Evolutionary conservation across 768 basidiomycete genomes (phyloP).

Genomic region (Mycena polygramma): DNA sequence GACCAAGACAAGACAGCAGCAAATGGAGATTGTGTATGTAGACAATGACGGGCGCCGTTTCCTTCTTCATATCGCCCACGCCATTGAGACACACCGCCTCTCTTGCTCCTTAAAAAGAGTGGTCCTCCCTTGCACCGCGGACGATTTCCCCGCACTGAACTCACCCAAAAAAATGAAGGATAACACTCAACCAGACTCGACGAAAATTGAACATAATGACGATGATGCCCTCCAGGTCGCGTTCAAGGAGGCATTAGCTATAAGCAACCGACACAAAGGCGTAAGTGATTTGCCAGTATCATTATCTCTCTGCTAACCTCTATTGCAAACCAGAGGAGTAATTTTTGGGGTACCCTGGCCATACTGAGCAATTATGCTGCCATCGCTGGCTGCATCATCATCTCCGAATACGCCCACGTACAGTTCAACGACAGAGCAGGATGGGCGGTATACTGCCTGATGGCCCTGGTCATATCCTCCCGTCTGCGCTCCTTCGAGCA

Average conservation of each 20-base stretch:
- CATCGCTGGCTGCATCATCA: constrained; percentile 2
- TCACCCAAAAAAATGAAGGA: no score
- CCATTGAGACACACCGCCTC: no score
- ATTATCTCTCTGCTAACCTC: neutral
- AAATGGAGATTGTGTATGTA: no score
- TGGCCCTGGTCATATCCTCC: constrained; percentile 22
- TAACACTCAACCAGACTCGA: neutral
- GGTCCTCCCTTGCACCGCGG: no score
- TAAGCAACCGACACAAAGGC: constrained; percentile 27
- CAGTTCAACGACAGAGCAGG: neutral
- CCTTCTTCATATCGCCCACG: no score
- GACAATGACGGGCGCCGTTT: no score
- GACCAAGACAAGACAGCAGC: no score
- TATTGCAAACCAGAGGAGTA: constrained; percentile 1
- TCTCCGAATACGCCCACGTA: neutral
- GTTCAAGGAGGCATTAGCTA: constrained; percentile 25
- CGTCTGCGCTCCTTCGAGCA: constrained; percentile 21
- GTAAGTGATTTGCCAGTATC: neutral
- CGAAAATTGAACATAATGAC: neutral
- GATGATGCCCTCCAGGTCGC: constrained; percentile 10
- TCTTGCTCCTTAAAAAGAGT: no score
- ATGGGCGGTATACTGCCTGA: constrained; percentile 5
- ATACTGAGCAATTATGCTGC: constrained; percentile 11
- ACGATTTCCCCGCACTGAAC: neutral
- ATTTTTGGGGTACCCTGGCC: constrained; percentile 8